phyloP scores from a whole-genome alignment of 2,329 filamentous ascomycete genomes.

The Botrytis hyacinthi region DNA sequence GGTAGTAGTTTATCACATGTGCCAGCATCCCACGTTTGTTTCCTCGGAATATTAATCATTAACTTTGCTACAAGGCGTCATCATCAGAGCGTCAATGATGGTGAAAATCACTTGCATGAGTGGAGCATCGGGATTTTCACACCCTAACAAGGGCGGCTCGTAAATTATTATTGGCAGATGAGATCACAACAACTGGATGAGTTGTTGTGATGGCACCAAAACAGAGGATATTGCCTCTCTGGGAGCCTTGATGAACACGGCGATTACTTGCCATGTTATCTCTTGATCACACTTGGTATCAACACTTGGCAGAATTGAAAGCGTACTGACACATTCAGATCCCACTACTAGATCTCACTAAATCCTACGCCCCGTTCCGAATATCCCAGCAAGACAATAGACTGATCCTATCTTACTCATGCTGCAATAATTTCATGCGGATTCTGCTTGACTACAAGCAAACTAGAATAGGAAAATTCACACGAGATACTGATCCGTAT shows the following conservation, averaged over 20 bases:
- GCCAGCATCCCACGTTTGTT: background rate
- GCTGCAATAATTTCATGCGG: background rate
- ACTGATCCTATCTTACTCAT: background rate
- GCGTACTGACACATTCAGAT: background rate
- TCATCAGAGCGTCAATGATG: constrained; percentile 7
- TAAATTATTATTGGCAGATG: background rate
- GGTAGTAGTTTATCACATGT: background rate
- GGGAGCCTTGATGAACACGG: background rate
- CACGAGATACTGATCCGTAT: constrained; percentile 7
- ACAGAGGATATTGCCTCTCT: background rate
- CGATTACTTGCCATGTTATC: background rate
- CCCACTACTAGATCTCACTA: background rate
- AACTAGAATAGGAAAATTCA: background rate
- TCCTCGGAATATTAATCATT: background rate
- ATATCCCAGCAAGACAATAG: background rate
- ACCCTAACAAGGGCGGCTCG: constrained; percentile 1
- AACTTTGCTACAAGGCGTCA: background rate
- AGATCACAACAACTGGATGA: background rate
- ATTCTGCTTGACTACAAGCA: background rate
- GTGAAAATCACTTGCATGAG: constrained; percentile 15
- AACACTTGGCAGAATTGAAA: background rate
- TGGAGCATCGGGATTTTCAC: constrained; percentile 5
- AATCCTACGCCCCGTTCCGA: background rate
- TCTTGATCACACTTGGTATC: background rate
- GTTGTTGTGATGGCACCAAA: background rate